Evolutionary conservation across 225 moss, liverwort and hornwort species (phyloP).

Genomic region (Pleurozium schreberi): DNA sequence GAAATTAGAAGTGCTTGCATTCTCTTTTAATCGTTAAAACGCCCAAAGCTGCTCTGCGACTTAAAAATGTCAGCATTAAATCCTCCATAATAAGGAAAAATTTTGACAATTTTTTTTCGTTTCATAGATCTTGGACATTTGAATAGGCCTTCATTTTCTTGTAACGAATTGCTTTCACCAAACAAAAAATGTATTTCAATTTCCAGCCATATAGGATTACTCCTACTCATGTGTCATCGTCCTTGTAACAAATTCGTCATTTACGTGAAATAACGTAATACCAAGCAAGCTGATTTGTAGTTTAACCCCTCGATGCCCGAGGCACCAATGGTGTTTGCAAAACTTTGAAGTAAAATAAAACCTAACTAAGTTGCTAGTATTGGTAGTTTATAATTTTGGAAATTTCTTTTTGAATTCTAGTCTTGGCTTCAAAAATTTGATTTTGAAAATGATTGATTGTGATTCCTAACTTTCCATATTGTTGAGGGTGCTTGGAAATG

Average conservation of each 20-base stretch:
- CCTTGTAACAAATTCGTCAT: background rate
- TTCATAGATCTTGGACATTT: background rate
- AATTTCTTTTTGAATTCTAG: too few species aligned
- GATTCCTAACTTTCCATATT: too few species aligned
- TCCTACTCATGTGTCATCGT: background rate
- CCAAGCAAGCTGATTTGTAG: background rate
- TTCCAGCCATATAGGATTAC: background rate
- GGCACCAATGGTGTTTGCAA: too few species aligned
- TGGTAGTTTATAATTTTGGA: too few species aligned
- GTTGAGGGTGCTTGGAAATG: too few species aligned
- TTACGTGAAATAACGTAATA: too few species aligned
- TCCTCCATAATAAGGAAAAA: background rate
- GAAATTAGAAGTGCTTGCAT: background rate
- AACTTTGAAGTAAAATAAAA: too few species aligned
- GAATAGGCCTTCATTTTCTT: background rate
- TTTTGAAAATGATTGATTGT: too few species aligned
- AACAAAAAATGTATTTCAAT: background rate
- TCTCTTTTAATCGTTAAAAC: too few species aligned
- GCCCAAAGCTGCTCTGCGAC: background rate
- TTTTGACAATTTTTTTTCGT: background rate
- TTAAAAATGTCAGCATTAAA: background rate
- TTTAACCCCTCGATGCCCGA: accelerated
- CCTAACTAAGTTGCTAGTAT: too few species aligned
- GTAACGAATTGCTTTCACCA: background rate
- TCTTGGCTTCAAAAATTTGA: too few species aligned